Conservation (phyloP, 352 stramenopile species). For the Pythium apleroticum region DNA sequence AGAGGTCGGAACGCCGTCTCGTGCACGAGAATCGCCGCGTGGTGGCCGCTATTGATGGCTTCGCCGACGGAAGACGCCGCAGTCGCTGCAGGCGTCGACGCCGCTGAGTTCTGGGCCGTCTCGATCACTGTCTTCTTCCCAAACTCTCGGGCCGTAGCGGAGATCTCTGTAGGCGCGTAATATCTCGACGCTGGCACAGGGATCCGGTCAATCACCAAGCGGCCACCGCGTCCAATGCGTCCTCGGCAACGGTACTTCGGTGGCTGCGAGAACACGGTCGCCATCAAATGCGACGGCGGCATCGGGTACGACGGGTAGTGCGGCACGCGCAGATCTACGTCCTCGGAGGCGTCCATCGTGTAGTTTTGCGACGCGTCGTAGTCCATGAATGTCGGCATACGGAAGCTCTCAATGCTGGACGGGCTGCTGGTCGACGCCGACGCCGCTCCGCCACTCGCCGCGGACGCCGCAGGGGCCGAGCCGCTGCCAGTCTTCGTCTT, state of each 20-base stretch:
- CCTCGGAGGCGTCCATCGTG: slow-evolving; percentile 41
- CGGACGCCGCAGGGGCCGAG: not conserved
- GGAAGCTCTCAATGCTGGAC: slow-evolving; percentile 19
- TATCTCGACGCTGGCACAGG: slow-evolving; percentile 53
- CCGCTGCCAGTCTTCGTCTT: slow-evolving; percentile 1
- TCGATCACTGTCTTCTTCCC: slow-evolving; percentile 1
- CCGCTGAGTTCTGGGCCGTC: not conserved
- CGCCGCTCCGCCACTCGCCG: not conserved
- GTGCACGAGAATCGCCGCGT: slow-evolving; percentile 63
- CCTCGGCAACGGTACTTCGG: slow-evolving; percentile 72
- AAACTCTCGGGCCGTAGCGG: slow-evolving; percentile 42
- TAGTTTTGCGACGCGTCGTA: slow-evolving; percentile 75
- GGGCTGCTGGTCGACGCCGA: slow-evolving; percentile 11
- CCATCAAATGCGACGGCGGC: slow-evolving; percentile 58
- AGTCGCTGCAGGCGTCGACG: not conserved
- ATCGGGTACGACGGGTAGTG: slow-evolving; percentile 70
- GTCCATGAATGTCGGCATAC: slow-evolving; percentile 63
- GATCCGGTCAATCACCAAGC: slow-evolving; percentile 76
- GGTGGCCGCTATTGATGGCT: slow-evolving; percentile 47
- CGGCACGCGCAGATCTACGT: slow-evolving; percentile 27
- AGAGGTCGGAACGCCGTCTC: slow-evolving; percentile 56
- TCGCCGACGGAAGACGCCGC: slow-evolving; percentile 29
- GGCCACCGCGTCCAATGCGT: slow-evolving; percentile 68
- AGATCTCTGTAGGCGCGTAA: slow-evolving; percentile 50
- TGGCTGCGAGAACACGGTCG: slow-evolving; percentile 63